These are phyloP conservation scores for Tagetes patula DNA, from an alignment of 129 eudicot species.

Conservation along the genomic window DNA sequence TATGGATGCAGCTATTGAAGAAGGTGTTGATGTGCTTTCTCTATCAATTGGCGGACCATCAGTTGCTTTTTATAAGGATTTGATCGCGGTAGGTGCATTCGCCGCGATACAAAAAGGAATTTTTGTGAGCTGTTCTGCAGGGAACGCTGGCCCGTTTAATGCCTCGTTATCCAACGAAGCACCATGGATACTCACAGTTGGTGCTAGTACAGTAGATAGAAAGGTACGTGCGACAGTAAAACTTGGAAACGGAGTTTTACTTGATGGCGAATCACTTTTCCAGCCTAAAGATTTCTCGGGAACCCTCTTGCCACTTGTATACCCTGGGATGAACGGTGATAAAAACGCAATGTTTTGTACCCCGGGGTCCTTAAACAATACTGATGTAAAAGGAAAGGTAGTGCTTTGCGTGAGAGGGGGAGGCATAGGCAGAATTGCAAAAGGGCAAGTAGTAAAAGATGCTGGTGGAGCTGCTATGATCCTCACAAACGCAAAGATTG, in stretches of 20 bases:
- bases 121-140: conserved; percentile 65
- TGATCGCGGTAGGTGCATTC: conserved; percentile 46
- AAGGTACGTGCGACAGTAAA: conserved; percentile 44
- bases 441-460: conserved; percentile 47
- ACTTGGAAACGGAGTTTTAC: conserved; percentile 40
- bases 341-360: conserved; percentile 26
- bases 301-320: conserved; percentile 53
- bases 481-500: conserved; percentile 36
- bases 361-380: conserved; percentile 39
- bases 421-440: conserved; percentile 27
- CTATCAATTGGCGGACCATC: conserved; percentile 46
- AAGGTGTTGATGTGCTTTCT: conserved; percentile 67
- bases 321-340: conserved; percentile 40
- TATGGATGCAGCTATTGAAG: conserved; percentile 58
- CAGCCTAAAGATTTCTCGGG: conserved; percentile 51
- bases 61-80: conserved; percentile 35
- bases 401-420: conserved; percentile 52
- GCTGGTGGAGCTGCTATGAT: conserved; percentile 81
- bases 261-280: conserved; percentile 55
- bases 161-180: conserved; percentile 53
- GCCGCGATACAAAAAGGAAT: conserved; percentile 62
- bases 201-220: conserved; percentile 69
- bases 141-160: conserved; percentile 51
- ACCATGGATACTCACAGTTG: conserved; percentile 81
- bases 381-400: conserved; percentile 54